Evolutionary conservation across 179 eudicot species (phyloP), one percentile per base, ranked within the genome.

Genomic region (Vitellaria paradoxa): DNA sequence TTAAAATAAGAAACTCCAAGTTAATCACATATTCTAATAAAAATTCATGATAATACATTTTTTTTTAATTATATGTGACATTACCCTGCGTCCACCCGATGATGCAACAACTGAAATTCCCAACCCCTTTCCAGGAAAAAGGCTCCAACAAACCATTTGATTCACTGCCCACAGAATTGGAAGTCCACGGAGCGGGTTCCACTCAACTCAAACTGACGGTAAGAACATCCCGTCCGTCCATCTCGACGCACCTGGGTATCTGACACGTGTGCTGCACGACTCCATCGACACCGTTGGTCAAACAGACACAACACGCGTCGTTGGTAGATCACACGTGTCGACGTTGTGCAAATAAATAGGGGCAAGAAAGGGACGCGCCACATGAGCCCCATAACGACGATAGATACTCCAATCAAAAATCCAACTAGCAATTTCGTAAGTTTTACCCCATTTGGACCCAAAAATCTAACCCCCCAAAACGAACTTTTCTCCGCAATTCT

Each of bases 401-500:
- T 23, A 14, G 61, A 12, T 8, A 59, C 8, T 21, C 7, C 10
- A 37, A 47, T n/a, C 40, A 47, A 52, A 14, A 42, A 24, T 52
- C 5, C n/a, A 2, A 17, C 13, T 24, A 9, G 8, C 55, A 74
- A 50, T 17, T 17, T n/a, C 53, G 78, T 65, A 66, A 68, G 4
- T 76, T 67, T 68, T 15, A 8, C 55, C 2, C 21, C 42, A 40
- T 56, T 10, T 1, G n/a, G 73, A 21, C 66, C 79, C 55, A 7
- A 67, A 66, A 66, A 66, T 68, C 56, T 40, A 42, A 50, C 1
- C 17, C 53, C 47, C 1, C 0, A 55, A 67, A 67, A 76, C 65
- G 65, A 65, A 68, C 79, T 55, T 64, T 30, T 14, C 56, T 45
- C 59, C 68, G 7, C 45, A 52, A 21, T 45, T 75, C 71, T 76